Evolutionary conservation across 176 grass and related monocot species (phyloP), one percentile per base, ranked within the genome.

Genomic region (Phragmites australis): DNA sequence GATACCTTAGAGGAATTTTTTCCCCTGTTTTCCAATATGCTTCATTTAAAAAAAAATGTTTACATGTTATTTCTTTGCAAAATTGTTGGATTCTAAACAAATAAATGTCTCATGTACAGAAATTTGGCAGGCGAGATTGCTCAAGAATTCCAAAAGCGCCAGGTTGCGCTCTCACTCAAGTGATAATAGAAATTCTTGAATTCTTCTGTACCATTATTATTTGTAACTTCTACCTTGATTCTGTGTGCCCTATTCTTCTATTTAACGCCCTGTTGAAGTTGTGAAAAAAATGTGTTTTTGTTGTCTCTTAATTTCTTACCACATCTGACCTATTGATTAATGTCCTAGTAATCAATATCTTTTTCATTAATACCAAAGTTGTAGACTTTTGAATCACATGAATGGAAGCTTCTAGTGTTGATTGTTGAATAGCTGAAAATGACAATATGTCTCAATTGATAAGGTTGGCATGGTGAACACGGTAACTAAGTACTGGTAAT

Each of bases 101-200:
- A 42, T 70, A 4, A 26, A 6, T 79, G 26, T 75, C 70, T 87
- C 55, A 10, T 84, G 26, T 80, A 54, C 72, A 99, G 96, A 80
- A 99, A 99, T 81, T 70, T 99, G 79, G 93, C 96, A 50, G 96
- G 96, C 6, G 96, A 99, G 84, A 95, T 99, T 75, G 86, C 96
- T 43, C 90, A 93, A 59, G 92, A 99, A 72, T 99, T 99, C 82
- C 90, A 93, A 86, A 99, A 99, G 73, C 88, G 90, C 3, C 96
- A 99, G 92, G 96, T 95, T 86, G 30, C 12, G 30, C 42, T 59
- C 71, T 74, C 45, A 54, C 43, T 78, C 65, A 72, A 68, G 15
- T 63, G 32, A 72, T 37, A 46, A 6, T 58, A 44, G 31, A 68
- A 57, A 39, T 44, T 23, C 12, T 29, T 59, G 1, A 30, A 2